Evolutionary conservation across 2,329 filamentous ascomycete species (phyloP).

Genomic region (Colletotrichum noveboracense): DNA sequence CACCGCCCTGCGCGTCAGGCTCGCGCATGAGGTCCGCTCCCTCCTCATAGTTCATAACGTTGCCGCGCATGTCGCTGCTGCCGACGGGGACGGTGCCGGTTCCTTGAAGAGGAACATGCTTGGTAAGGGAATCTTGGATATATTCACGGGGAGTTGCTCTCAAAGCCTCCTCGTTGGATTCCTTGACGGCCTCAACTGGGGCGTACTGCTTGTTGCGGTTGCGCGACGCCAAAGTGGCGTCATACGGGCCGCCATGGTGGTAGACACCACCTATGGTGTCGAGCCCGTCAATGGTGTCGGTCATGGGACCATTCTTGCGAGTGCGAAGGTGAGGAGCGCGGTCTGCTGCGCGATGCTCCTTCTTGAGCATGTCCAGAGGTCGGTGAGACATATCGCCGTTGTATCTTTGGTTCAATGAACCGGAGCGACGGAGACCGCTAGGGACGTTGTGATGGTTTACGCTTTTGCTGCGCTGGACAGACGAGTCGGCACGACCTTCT

Average conservation of each 20-base stretch:
- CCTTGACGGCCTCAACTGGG: conserved; percentile 77
- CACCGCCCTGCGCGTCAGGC: conserved; percentile 67
- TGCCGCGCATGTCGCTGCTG: conserved; percentile 69
- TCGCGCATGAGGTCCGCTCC: conserved; percentile 88
- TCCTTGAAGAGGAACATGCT: conserved; percentile 82
- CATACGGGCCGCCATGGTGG: conserved; percentile 91
- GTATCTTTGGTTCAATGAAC: conserved; percentile 62
- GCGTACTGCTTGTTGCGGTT: conserved; percentile 69
- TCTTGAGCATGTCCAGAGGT: conserved; percentile 70
- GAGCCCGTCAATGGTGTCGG: conserved; percentile 82
- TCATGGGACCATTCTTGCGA: conserved; percentile 67
- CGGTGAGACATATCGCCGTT: conserved; percentile 69
- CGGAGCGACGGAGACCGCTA: conserved; percentile 25
- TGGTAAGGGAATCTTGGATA: conserved; percentile 73
- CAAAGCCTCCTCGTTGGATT: conserved; percentile 77
- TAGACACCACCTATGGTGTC: conserved; percentile 74
- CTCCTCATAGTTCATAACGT: conserved; percentile 79
- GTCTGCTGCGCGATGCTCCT: conserved; percentile 69
- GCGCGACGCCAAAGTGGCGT: conserved; percentile 77
- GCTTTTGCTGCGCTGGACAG: conserved; percentile 14
- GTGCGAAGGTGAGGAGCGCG: conserved; percentile 70
- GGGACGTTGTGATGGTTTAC: conserved; percentile 4
- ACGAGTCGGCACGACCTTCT: background rate
- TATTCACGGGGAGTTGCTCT: conserved; percentile 82
- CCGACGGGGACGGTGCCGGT: conserved; percentile 80